Base-by-base conservation (phyloP, 2,329 filamentous ascomycete genomes). In the Thelonectria olida region DNA sequence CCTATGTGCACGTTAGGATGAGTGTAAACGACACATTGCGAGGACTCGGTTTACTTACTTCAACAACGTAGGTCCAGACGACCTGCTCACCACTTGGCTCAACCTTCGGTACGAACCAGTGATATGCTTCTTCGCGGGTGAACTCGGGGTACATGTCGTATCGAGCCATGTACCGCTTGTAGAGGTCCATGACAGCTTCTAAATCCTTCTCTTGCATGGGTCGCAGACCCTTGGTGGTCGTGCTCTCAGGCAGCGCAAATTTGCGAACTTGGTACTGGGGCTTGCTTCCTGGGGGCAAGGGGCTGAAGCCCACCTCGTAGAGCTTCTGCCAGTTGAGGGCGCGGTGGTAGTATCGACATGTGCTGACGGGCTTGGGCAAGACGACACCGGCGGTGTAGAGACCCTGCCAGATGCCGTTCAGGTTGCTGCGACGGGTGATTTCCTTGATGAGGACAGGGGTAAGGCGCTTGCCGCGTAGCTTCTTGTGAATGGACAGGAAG, bases 401-500 rank as follows among this genome's bases (percentile, higher is more conserved):
- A 50, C 95, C 96, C 79, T 99, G 96, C 85, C 91, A 98, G 67
- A 96, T 90, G 58, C 90, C 92, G 66, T 91, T 84, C 48, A 93
- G 80, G 78, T 98, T 96, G 82, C 93, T 97, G 65, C 93, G 87
- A 48, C 96, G 90, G 5, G 96, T 99, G 71, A 99, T 93, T 77
- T 99, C 96, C 79, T 97, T 97, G 83, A 99, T 99, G 54, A 99
- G 87, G 2, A 98, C 91, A 0, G 96, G 96, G 0, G 96, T 90
- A 42, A 99, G 88, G 54, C 96, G 90, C 82, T 98, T 97, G 59
- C 92, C 89, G 51, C 96, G 92, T 28, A 99, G 88, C 80, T 98
- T 98, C 84, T 98, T 98, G 84, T 99, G 96, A 56, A 99, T 90
- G 74, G 94, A 97, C 67, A 99, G 89, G 80, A 98, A 99, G 82